Evolutionary conservation across 1,284 basidiomycete species (phyloP), one percentile per base, ranked within the genome.

Genomic region (Erythrobasidium hasegawianum): DNA sequence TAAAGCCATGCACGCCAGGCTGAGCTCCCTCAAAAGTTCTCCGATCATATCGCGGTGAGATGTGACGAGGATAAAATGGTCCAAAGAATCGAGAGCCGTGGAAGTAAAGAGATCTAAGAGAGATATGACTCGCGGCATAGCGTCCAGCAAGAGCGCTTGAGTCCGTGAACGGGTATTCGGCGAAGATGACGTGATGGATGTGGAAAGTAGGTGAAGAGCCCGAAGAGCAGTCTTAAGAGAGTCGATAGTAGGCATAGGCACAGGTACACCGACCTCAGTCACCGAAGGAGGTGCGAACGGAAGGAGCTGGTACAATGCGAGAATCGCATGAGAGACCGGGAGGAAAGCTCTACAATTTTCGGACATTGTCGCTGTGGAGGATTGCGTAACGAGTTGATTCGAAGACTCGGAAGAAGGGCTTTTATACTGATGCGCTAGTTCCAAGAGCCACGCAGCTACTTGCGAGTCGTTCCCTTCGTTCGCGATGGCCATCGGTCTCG

Each of bases 91-190:
- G 2, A 65, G 27, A 8, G 62, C 43, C 20, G 62, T 45, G 20
- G 41, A 57, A 1, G 62, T 57, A 27, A 65, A 58, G 38, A 65
- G 16, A 20, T 65, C 62, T 1, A 65, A 43, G 10, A 65, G 29
- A n/a, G 62, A 57, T n/a, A 65, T 24, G 2, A 65, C 53, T 18
- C 62, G 54, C 7, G 62, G 62, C 62, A 65, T 65, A 39, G 62
- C 41, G 29, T 65, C 62, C 3, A 65, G 62, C 9, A 65, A 43
- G 38, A 65, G 43, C 2, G 62, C 62, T 47, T 65, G 62, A 9
- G 62, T 65, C 16, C 62, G 41, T 5, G 62, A 57, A 7, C 62
- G 62, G 16, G 20, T 65, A n/a, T 43, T 33, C 11, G 62, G 62
- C 5, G 43, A 20, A 9, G 62, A 57, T 16, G 26, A 9, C 16